Conservation (phyloP, 176 grass and related monocot species). For the Zea luxurians region DNA sequence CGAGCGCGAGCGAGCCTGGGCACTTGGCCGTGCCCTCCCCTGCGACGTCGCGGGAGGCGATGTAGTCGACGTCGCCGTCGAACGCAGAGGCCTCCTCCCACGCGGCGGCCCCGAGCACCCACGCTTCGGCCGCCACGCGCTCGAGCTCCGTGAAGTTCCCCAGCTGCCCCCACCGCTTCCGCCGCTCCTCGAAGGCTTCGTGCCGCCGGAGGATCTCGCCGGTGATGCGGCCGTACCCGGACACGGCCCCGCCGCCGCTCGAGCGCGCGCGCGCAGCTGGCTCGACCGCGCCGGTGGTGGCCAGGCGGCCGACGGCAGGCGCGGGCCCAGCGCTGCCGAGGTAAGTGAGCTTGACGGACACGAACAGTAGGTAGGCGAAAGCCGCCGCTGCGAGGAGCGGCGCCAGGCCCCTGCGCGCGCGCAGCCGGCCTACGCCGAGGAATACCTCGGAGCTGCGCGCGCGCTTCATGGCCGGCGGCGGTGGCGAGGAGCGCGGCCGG, state of each 20-base stretch:
- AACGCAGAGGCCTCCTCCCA: slow-evolving; percentile 73
- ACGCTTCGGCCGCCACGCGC: slow-evolving; percentile 65
- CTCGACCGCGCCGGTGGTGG: not conserved
- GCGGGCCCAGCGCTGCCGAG: slow-evolving; percentile 36
- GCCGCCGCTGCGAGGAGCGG: slow-evolving; percentile 43
- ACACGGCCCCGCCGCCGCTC: not conserved
- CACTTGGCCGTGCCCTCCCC: slow-evolving; percentile 26
- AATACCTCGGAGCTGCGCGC: slow-evolving; percentile 47
- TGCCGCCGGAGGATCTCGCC: slow-evolving; percentile 55
- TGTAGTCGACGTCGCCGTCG: slow-evolving; percentile 33
- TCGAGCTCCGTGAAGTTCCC: slow-evolving; percentile 85
- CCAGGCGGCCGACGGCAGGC: not conserved
- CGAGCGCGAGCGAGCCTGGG: slow-evolving; percentile 46
- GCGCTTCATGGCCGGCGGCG: slow-evolving; percentile 50
- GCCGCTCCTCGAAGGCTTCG: not conserved
- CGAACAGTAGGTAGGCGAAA: slow-evolving; percentile 59
- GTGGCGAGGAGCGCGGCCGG: slow-evolving; percentile 10
- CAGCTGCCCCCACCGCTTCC: slow-evolving; percentile 40
- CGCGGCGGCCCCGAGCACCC: slow-evolving; percentile 57
- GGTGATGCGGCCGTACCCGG: slow-evolving; percentile 71
- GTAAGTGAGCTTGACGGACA: slow-evolving; percentile 55
- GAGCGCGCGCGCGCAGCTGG: not conserved
- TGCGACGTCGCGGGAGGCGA: slow-evolving; percentile 38
- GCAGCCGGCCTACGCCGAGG: slow-evolving; percentile 18
- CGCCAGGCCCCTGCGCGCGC: slow-evolving; percentile 32